Evolutionary conservation across 2,329 filamentous ascomycete species (phyloP).

Genomic region (Fusarium veterinarium): DNA sequence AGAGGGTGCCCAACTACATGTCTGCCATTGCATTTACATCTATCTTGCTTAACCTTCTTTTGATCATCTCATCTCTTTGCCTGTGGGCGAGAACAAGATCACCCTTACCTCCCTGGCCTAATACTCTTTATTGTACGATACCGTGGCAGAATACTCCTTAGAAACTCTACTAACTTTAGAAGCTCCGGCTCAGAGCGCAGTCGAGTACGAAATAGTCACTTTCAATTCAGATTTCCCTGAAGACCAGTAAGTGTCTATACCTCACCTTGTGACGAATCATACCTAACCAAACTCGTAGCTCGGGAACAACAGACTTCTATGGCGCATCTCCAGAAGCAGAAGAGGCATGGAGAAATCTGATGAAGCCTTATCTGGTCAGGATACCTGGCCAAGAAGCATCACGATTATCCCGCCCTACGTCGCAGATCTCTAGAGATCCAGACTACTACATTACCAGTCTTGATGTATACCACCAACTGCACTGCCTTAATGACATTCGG

Average conservation of each 20-base stretch:
- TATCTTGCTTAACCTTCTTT: not conserved
- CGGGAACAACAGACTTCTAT: not conserved
- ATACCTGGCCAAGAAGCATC: not conserved
- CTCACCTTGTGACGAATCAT: fast-evolving
- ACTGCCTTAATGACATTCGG: slow-evolving; percentile 4
- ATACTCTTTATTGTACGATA: not conserved
- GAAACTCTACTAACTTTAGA: not conserved
- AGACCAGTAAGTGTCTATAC: not conserved
- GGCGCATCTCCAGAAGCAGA: not conserved
- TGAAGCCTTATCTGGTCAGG: not conserved
- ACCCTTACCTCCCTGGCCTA: slow-evolving; percentile 1
- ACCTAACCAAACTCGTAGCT: not conserved
- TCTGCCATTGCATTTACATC: not conserved
- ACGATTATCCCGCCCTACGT: not conserved
- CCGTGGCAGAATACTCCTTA: fast-evolving
- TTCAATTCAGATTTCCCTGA: slow-evolving; percentile 3
- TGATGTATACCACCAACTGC: slow-evolving; percentile 3
- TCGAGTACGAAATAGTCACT: not conserved
- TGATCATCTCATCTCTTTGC: not conserved
- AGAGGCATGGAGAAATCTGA: not conserved
- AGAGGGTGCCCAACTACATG: not conserved
- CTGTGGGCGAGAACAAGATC: not conserved
- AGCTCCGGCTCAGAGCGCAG: not conserved
- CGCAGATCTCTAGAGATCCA: not conserved
- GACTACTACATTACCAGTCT: slow-evolving; percentile 8